Evolutionary conservation across 805 yeast genomes (phyloP).

Genomic region (Cyberlindnera japonica): DNA sequence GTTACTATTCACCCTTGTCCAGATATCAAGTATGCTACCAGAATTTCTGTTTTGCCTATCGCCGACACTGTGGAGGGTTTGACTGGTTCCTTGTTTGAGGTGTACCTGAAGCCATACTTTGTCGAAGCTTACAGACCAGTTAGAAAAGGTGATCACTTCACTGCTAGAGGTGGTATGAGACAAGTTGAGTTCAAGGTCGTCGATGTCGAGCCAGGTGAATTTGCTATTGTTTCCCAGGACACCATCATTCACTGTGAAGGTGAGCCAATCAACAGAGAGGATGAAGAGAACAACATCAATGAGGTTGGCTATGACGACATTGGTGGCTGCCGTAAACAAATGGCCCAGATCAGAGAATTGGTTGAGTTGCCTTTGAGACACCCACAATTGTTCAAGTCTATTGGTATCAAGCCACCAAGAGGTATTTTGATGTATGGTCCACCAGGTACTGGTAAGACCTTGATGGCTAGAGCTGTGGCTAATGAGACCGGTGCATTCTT

Average conservation of each 20-base stretch:
- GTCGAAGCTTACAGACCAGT: conserved; percentile 99
- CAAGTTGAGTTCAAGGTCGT: conserved; percentile 98
- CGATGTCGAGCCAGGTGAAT: conserved; percentile 96
- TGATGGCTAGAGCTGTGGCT: conserved; percentile 99
- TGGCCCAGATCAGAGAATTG: conserved; percentile 98
- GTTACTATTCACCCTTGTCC: conserved; percentile 93
- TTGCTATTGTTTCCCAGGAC: conserved; percentile 97
- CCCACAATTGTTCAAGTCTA: conserved; percentile 95
- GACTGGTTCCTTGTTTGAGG: conserved; percentile 94
- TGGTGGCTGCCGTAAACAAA: conserved; percentile 98
- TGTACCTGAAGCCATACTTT: conserved; percentile 93
- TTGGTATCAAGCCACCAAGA: conserved; percentile 98
- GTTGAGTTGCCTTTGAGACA: conserved; percentile 98
- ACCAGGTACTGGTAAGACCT: conserved; percentile 99
- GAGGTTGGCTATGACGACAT: conserved; percentile 99
- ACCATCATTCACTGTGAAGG: conserved; percentile 98
- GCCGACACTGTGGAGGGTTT: conserved; percentile 98
- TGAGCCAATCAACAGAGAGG: conserved; percentile 97
- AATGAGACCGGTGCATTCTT: conserved; percentile 99
- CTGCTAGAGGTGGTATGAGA: conserved; percentile 98
- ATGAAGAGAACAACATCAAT: conserved; percentile 92
- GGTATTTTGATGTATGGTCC: conserved; percentile 99
- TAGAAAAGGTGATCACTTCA: conserved; percentile 93
- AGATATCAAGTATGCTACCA: conserved; percentile 92
- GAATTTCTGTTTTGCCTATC: conserved; percentile 93